Evolutionary conservation across 768 basidiomycete genomes (phyloP), one percentile per base, ranked within the genome.

Genomic region (Phlegmacium glaucopus): DNA sequence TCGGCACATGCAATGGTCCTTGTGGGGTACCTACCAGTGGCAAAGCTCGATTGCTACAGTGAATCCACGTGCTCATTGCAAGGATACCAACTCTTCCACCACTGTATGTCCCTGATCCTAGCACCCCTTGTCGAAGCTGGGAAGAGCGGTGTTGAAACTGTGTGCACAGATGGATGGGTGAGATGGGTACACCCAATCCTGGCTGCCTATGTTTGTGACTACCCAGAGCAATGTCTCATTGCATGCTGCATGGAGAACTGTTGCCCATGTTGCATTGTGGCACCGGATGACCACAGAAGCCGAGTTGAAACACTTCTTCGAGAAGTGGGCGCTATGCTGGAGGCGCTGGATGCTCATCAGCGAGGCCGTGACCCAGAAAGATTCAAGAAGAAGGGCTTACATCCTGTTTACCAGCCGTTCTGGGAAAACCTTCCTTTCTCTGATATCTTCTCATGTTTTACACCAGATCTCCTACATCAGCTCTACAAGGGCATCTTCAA

Each of bases 401-500:
- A 49, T 43, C 45, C 43, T 48, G 25, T 47, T 17, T 70, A 2
- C 15, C 17, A 60, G n/a, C 75, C 72, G 10, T 76, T 75, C 53
- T 76, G 75, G 75, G 38, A 37, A 1, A 52, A 71, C 35, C 50
- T 77, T 10, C 73, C 72, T 1, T 65, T 70, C 49, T 56, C 57
- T 51, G 47, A 76, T 49, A 78, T 78, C 38, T 74, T 69, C 52
- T 1, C 26, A 0, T 61, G 50, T 13, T 51, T 78, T 27, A 71
- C 70, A 0, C 74, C 76, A 2, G 69, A 77, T 53, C 34, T 75
- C 22, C 67, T 78, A 12, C 76, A 77, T 51, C 74, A 77, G 51
- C 59, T 78, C 0, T 66, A 76, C 56, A 72, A 78, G 50, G 76
- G 76, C 0, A 45, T 75, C 2, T 72, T 77, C 62, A 72, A 72